A percentile compares a stretch with the other conserved stretches of the same genome.
phyloP scores from a whole-genome alignment of 352 stramenopile genomes.

The Phytophthora pini region DNA sequence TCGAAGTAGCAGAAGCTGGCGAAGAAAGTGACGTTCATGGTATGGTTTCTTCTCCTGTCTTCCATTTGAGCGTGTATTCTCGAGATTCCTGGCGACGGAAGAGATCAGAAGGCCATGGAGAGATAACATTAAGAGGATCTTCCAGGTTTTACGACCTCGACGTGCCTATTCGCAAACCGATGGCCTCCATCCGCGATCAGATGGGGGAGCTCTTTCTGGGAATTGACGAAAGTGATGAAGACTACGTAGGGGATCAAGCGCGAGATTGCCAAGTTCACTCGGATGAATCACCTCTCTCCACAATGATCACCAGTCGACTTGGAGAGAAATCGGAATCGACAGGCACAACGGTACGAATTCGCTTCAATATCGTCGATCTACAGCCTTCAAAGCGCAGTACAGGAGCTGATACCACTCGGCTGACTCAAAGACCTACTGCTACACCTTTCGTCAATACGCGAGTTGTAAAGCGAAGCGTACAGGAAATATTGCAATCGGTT shows the following conservation, averaged over 20 bases:
- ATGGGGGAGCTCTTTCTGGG: constrained; percentile 77
- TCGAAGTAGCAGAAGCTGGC: not conserved
- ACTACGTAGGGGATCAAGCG: not conserved
- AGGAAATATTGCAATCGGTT: constrained; percentile 72
- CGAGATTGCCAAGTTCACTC: constrained; percentile 9
- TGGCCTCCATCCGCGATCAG: constrained; percentile 44
- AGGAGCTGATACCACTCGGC: not conserved
- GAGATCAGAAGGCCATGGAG: constrained; percentile 39
- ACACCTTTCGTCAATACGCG: constrained; percentile 11
- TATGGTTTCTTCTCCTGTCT: constrained; percentile 9
- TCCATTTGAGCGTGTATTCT: constrained; percentile 52
- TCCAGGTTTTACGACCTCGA: constrained; percentile 44
- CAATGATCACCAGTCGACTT: constrained; percentile 37
- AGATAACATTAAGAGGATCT: constrained; percentile 38
- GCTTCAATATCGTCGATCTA: constrained; percentile 43
- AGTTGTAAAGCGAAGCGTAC: constrained; percentile 74
- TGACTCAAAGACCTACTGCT: not conserved
- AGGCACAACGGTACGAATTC: constrained; percentile 47
- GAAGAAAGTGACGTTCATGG: not conserved
- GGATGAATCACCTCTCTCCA: constrained; percentile 25
- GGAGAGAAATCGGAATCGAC: constrained; percentile 49
- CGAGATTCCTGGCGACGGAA: constrained; percentile 57
- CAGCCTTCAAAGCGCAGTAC: constrained; percentile 4
- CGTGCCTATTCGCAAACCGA: constrained; percentile 43
- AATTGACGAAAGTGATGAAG: constrained; percentile 29